These are phyloP conservation scores for Pythium coloratum DNA, from an alignment of 352 stramenopile genomes.

Conservation along the genomic window DNA sequence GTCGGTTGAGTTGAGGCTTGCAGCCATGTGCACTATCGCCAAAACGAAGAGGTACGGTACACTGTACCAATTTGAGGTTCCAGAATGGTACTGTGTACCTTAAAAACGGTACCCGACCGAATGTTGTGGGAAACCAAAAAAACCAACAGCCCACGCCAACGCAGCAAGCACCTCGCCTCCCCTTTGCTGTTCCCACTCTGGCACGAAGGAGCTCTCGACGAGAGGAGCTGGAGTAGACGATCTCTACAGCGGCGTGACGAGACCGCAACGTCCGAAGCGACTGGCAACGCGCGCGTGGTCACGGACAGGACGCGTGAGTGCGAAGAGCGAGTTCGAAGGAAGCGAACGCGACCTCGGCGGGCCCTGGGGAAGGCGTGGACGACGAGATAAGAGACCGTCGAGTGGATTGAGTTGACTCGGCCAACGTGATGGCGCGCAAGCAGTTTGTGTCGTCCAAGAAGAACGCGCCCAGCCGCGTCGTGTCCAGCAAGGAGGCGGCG, in stretches of 20 bases:
- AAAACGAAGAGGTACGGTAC: constrained; percentile 11
- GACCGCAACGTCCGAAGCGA: background rate
- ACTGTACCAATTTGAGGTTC: constrained; percentile 10
- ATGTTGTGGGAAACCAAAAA: constrained; percentile 24
- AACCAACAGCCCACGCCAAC: constrained; percentile 17
- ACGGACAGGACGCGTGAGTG: background rate
- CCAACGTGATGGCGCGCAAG: constrained; percentile 65
- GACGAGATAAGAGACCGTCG: constrained; percentile 1
- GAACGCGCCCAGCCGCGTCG: constrained; percentile 72
- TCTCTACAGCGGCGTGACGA: background rate
- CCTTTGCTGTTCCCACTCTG: constrained; percentile 7
- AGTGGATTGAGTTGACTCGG: background rate
- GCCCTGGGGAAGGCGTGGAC: background rate
- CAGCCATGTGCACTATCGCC: background rate
- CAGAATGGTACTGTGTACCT: constrained; percentile 22
- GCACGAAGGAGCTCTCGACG: background rate
- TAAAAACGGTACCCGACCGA: constrained; percentile 10
- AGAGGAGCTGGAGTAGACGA: constrained; percentile 3
- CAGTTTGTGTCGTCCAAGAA: constrained; percentile 89
- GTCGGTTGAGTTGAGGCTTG: background rate
- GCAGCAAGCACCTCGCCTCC: constrained; percentile 13
- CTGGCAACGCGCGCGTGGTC: background rate
- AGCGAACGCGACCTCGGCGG: background rate
- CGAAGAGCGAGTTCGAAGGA: background rate
- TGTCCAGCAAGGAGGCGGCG: constrained; percentile 85